Evolutionary conservation across 2,329 filamentous ascomycete species (phyloP).

Genomic region (Teratosphaeria zuluensis): DNA sequence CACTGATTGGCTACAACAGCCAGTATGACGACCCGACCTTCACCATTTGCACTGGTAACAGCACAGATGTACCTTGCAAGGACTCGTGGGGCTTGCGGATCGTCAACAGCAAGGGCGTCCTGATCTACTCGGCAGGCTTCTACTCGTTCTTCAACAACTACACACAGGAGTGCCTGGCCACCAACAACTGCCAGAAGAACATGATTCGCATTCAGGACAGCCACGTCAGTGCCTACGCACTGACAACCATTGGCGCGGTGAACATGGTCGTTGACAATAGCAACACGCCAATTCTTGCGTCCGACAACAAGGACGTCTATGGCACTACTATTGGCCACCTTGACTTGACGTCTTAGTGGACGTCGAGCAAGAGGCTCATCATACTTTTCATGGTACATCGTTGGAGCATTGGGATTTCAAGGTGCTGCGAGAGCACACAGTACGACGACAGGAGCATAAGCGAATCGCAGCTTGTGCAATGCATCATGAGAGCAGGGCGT

Average conservation of each 20-base stretch:
- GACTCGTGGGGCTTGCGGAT: slow-evolving; percentile 38
- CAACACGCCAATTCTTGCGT: slow-evolving; percentile 25
- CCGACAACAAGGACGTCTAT: slow-evolving; percentile 40
- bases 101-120: slow-evolving; percentile 29
- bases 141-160: slow-evolving; percentile 52
- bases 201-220: slow-evolving; percentile 37
- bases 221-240: slow-evolving; percentile 37
- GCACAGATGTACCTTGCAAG: slow-evolving; percentile 21
- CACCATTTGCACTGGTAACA: slow-evolving; percentile 21
- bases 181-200: slow-evolving; percentile 42
- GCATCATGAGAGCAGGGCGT: background rate
- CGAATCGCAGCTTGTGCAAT: background rate
- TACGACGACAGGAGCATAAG: background rate
- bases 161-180: slow-evolving; percentile 37
- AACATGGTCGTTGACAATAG: slow-evolving; percentile 39
- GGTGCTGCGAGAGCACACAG: background rate
- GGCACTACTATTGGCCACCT: slow-evolving; percentile 36
- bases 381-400: background rate
- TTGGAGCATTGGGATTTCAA: background rate
- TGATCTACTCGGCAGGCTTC: slow-evolving; percentile 43
- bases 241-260: slow-evolving; percentile 40
- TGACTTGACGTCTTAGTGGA: background rate
- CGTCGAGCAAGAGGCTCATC: background rate
- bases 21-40: slow-evolving; percentile 36
- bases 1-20: slow-evolving; percentile 40